A percentile compares a stretch with the other conserved stretches of the same genome.
phyloP scores from a whole-genome alignment of 192 early-diverging fungal species.

The Pilaira anomala region DNA sequence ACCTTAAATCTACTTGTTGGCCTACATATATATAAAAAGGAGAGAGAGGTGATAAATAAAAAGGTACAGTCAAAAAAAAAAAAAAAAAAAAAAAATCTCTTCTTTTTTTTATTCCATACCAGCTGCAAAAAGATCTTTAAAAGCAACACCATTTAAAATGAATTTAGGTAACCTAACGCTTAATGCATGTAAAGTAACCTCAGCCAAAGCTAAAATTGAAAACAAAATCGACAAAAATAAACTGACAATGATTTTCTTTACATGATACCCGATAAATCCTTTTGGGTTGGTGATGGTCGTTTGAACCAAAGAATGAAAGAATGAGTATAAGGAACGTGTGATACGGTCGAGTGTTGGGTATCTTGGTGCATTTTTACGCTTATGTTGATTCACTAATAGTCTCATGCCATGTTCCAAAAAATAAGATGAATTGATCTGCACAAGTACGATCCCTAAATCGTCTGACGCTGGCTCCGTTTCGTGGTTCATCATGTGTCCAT shows the following conservation, averaged over 20 bases:
- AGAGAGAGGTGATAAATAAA: no score
- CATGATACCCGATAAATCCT: slow-evolving; percentile 12
- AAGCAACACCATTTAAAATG: slow-evolving; percentile 60
- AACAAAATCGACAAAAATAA: slow-evolving; percentile 41
- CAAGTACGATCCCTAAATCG: slow-evolving; percentile 40
- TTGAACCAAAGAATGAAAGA: neutral
- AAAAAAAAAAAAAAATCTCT: slow-evolving; percentile 6
- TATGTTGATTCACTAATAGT: neutral
- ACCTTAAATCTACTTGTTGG: slow-evolving; percentile 84
- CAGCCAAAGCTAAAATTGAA: slow-evolving; percentile 50
- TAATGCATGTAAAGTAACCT: slow-evolving; percentile 54
- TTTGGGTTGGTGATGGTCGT: slow-evolving; percentile 2
- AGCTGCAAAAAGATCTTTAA: slow-evolving; percentile 69
- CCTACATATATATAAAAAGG: slow-evolving; percentile 36
- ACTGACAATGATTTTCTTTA: slow-evolving; percentile 30
- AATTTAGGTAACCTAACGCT: slow-evolving; percentile 58
- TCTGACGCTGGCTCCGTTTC: slow-evolving; percentile 4
- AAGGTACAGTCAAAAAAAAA: no score
- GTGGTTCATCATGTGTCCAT: slow-evolving; percentile 18
- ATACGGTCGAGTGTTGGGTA: neutral
- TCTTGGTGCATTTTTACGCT: neutral
- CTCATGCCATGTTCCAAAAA: slow-evolving; percentile 52
- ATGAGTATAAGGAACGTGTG: neutral
- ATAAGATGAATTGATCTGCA: slow-evolving; percentile 65
- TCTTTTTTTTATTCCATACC: slow-evolving; percentile 37